Base-by-base conservation (phyloP, 495 filamentous ascomycete species). In the Saxispiralis lemnorum region DNA sequence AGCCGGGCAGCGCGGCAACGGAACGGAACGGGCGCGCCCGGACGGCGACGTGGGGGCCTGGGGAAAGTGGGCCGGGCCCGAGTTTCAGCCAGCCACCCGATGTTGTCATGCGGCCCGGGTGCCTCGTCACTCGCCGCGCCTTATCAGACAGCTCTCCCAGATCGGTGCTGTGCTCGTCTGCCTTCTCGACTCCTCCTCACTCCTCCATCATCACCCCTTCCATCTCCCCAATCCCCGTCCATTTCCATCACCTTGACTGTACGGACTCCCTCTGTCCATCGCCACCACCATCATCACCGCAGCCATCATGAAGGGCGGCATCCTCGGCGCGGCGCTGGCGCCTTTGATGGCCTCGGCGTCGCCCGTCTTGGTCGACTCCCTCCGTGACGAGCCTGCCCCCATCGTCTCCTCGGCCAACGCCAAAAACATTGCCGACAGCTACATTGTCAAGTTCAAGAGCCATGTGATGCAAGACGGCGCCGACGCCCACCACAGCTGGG, bases 401-500 rank as follows among this genome's bases (percentile, higher is more conserved):
- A 69, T 99, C 50, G 66, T 96, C 53, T 88, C 86, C 13, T 79
- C 86, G 7, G 63, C 69, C 20, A 78, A 79, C 54, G 69, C 84
- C 20, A 65, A 82, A 51, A 71, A 76, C 53, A 73, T 99, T 30
- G 81, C 84, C 37, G 80, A 94, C 66, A 84, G 83, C 32, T 99
- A 96, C 63, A 94, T 99, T 64, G 66, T 99, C 64, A 83, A 93
- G 51, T 95, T 99, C 75, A 96, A 99, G 77, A 81, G 88, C 62
- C 84, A 95, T 59, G 79, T 99, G 43, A 67, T 68, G 46, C 62
- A 75, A 18, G 64, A 65, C 15, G 66, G 72, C 41, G 83, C 80
- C 11, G 60, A 71, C 18, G 71, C 70, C 52, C 92, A 99, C 59
- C 86, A 93, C 58, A 74, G 60, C 59, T 99, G 92, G 92, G 79